Evolutionary conservation across 108 stramenopile species (phyloP), one percentile per base, ranked within the genome.

Genomic region (Cyclotella sp.): DNA sequence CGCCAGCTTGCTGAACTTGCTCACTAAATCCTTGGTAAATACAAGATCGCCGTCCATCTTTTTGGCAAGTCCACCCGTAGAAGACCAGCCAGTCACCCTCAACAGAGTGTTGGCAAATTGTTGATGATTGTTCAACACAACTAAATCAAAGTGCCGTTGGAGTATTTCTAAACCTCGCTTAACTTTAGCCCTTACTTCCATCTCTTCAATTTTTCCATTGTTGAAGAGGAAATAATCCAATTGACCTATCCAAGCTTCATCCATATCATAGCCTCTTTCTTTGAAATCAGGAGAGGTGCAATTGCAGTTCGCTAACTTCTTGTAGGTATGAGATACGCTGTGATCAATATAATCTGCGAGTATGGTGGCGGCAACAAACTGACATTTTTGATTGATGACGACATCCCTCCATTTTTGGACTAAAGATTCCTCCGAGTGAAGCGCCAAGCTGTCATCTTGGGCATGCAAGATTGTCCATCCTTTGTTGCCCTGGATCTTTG

Each of bases 141-240:
- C 81, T 26, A 82, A n/a, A 67, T 82, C 81, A 54, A 76, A 82
- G 44, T 82, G 54, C 4, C 68, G 39, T 64, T 65, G 59, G 13
- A 82, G 64, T 30, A 72, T 28, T 42, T 47, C 18, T 21, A 82
- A 72, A 28, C 68, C 81, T 28, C 45, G 34, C 49, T 72, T 71
- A 3, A 76, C 70, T 53, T 76, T 82, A 27, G 60, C 81, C 43
- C 68, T 76, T 26, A 44, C 52, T 26, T 69, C 68, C 62, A 77
- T 70, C n/a, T 29, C 46, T n/a, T 24, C 26, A 27, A 63, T 26
- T 19, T 68, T 42, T 29, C 52, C 70, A 45, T 21, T 51, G 43
- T 82, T 82, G 40, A 55, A 76, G 15, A 82, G 73, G 47, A 82
- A 76, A 55, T 82, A 71, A 76, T 82, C 81, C 65, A 82, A 58